Percentiles rank a stretch among this genome's conserved stretches.
Evolutionary conservation across 2,329 filamentous ascomycete species (phyloP).

Genomic region (Fusarium xyrophilum): DNA sequence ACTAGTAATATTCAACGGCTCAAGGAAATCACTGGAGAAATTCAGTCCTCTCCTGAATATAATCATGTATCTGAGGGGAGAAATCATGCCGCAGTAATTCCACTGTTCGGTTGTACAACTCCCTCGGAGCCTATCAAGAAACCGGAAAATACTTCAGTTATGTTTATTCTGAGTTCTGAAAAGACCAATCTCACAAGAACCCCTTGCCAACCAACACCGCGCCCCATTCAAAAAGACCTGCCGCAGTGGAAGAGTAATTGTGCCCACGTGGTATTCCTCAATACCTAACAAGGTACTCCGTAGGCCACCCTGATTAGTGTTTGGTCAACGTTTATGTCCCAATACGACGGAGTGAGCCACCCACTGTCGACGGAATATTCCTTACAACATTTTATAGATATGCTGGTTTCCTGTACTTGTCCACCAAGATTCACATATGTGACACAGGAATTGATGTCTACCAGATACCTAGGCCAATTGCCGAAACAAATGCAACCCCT

Average conservation of each 20-base stretch:
- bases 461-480: neutral
- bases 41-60: neutral
- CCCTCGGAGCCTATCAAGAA: conserved; percentile 22
- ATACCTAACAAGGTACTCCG: too few relatives aligned
- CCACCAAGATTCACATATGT: neutral
- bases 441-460: neutral
- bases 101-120: neutral
- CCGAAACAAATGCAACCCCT: conserved; percentile 2
- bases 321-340: neutral
- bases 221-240: neutral
- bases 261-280: neutral
- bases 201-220: neutral
- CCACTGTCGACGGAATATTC: neutral
- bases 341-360: neutral
- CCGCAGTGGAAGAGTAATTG: neutral
- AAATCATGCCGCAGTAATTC: neutral
- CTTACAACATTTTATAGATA: neutral
- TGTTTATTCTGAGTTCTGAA: neutral
- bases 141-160: conserved; percentile 2
- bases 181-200: neutral
- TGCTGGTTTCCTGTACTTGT: neutral
- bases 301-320: neutral
- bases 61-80: too few relatives aligned
- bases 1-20: neutral
- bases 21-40: neutral